Percentiles rank a stretch among this genome's conserved stretches.
phyloP scores from a whole-genome alignment of 345 rosid genomes.

The Litchi chinensis region DNA sequence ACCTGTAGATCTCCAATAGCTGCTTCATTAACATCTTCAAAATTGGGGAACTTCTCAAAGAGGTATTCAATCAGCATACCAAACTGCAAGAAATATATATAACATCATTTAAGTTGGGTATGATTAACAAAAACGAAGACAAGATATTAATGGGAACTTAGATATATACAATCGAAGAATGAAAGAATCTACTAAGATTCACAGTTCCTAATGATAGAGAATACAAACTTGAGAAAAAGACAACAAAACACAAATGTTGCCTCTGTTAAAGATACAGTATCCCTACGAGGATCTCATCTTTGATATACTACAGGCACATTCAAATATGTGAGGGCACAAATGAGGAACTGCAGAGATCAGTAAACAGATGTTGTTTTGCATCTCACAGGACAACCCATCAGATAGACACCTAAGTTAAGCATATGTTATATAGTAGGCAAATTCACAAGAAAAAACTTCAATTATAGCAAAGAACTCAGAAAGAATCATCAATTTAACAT shows the following conservation, averaged over 20 bases:
- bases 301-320: background rate
- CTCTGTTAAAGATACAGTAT: background rate
- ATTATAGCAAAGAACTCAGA: background rate
- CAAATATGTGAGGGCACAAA: background rate
- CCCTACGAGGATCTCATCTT: background rate
- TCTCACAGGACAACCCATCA: background rate
- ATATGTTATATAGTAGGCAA: background rate
- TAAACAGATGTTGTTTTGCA: background rate
- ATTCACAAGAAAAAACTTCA: background rate
- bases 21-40: conserved; percentile 63
- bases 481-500: background rate
- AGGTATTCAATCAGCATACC: conserved; percentile 96
- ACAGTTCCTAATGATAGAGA: background rate
- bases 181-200: background rate
- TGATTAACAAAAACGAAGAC: background rate
- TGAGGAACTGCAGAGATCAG: background rate
- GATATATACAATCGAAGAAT: background rate
- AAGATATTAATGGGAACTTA: background rate
- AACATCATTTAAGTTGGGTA: conserved; percentile 7
- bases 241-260: background rate
- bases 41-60: conserved; percentile 74
- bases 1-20: conserved; percentile 98
- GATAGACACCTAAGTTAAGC: background rate
- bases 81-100: conserved; percentile 57
- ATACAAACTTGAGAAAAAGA: background rate